phyloP scores from a whole-genome alignment of 2,329 filamentous ascomycete genomes.

The Cladosporium cucumerinum region DNA sequence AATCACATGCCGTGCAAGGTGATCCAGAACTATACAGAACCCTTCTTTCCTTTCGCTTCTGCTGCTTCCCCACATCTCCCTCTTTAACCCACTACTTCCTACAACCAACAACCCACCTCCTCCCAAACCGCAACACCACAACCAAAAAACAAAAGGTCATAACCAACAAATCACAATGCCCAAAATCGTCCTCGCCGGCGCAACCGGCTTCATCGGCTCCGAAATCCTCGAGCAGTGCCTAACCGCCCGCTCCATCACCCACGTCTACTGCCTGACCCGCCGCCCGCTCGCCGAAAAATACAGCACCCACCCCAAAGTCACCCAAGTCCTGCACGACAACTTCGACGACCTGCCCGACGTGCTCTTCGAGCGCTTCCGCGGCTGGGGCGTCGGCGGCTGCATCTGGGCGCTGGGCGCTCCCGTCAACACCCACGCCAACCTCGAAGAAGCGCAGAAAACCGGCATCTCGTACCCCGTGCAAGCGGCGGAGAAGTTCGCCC shows the following conservation, averaged over 20 bases:
- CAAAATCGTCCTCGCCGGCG: slow-evolving; percentile 59
- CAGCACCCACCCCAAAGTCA: slow-evolving; percentile 33
- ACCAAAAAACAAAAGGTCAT: neutral
- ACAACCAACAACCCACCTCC: neutral
- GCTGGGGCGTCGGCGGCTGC: slow-evolving; percentile 43
- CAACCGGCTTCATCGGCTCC: slow-evolving; percentile 56
- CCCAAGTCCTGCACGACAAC: slow-evolving; percentile 43
- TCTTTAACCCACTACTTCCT: neutral
- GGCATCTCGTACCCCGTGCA: slow-evolving; percentile 32
- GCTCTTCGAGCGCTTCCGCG: slow-evolving; percentile 38
- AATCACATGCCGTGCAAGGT: neutral
- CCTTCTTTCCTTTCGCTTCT: neutral
- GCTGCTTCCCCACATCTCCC: neutral
- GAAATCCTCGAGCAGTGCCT: slow-evolving; percentile 54
- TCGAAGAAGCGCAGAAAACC: slow-evolving; percentile 32
- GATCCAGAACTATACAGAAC: neutral
- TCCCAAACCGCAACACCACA: neutral
- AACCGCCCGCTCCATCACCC: slow-evolving; percentile 47
- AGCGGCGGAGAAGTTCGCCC: slow-evolving; percentile 34
- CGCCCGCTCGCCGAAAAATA: slow-evolving; percentile 28
- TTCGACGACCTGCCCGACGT: slow-evolving; percentile 52
- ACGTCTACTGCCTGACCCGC: slow-evolving; percentile 35
- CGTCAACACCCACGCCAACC: slow-evolving; percentile 25
- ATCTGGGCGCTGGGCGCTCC: slow-evolving; percentile 41
- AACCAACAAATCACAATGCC: slow-evolving; percentile 34